phyloP scores from a whole-genome alignment of 768 basidiomycete genomes.

The Coprinopsis sp. region DNA sequence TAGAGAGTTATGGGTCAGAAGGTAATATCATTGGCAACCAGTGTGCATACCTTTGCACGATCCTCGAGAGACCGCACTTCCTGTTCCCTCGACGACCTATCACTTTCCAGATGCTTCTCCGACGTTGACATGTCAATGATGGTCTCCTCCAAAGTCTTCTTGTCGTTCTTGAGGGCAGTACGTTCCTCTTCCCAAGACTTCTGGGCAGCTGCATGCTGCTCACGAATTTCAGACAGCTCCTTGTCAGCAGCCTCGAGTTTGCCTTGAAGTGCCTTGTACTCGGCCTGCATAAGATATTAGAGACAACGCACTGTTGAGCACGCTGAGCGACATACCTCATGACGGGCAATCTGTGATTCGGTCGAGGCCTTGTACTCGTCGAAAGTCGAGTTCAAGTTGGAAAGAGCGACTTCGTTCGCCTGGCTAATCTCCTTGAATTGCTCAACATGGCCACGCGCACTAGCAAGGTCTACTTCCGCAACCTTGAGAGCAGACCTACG shows the following conservation, averaged over 20 bases:
- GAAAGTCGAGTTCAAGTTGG: conserved; percentile 62
- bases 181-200: conserved; percentile 67
- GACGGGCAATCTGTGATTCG: conserved; percentile 60
- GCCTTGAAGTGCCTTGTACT: conserved; percentile 58
- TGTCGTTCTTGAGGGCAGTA: conserved; percentile 67
- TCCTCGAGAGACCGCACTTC: conserved; percentile 66
- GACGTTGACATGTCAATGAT: conserved; percentile 77
- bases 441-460: conserved; percentile 66
- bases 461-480: conserved; percentile 68
- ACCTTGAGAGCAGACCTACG: conserved; percentile 74
- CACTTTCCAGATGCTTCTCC: conserved; percentile 61
- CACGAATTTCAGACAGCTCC: conserved; percentile 46
- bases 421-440: conserved; percentile 86
- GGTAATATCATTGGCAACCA: not conserved
- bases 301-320: not conserved
- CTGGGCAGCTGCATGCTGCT: conserved; percentile 54
- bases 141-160: conserved; percentile 76
- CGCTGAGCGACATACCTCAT: conserved; percentile 49
- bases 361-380: conserved; percentile 77
- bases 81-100: conserved; percentile 57
- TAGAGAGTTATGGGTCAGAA: conserved; percentile 17
- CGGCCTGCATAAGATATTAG: conserved; percentile 42
- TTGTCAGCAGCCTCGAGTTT: conserved; percentile 50
- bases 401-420: conserved; percentile 74
- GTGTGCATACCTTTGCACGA: conserved; percentile 53